Percentiles rank a stretch among this genome's conserved stretches.
Conservation (phyloP, 257 asterid genomes). For the Capsicum chinense region DNA sequence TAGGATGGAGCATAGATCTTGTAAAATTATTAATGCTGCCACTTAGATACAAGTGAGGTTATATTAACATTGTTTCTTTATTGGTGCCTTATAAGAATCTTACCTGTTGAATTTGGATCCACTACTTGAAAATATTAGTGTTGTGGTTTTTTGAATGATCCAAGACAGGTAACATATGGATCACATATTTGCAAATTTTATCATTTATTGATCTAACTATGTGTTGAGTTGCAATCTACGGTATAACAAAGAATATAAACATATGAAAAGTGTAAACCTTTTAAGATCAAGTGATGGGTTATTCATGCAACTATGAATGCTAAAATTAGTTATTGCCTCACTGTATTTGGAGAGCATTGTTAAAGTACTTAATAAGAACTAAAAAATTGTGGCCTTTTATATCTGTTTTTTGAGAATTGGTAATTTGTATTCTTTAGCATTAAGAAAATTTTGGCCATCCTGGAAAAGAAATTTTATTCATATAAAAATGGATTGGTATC, state of each 20-base stretch:
- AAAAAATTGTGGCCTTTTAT: no score
- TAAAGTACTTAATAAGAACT: no score
- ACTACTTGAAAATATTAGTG: background rate
- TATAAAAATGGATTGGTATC: no score
- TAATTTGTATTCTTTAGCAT: no score
- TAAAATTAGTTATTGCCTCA: background rate
- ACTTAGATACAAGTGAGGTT: constrained; percentile 11
- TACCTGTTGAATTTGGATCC: background rate
- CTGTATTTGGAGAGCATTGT: background rate
- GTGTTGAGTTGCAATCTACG: background rate
- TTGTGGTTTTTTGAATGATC: background rate
- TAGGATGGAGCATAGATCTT: background rate
- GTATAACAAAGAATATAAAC: background rate
- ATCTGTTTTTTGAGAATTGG: no score
- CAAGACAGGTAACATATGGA: background rate
- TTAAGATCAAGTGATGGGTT: background rate
- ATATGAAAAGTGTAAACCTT: background rate
- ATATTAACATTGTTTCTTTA: background rate
- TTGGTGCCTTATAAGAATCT: background rate
- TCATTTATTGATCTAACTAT: background rate
- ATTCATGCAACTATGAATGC: constrained; percentile 24
- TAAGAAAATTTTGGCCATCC: no score
- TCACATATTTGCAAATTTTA: background rate
- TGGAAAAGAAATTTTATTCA: no score
- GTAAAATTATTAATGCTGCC: background rate